Base-by-base conservation (phyloP, 1,284 basidiomycete species). In the Tilletia horrida region DNA sequence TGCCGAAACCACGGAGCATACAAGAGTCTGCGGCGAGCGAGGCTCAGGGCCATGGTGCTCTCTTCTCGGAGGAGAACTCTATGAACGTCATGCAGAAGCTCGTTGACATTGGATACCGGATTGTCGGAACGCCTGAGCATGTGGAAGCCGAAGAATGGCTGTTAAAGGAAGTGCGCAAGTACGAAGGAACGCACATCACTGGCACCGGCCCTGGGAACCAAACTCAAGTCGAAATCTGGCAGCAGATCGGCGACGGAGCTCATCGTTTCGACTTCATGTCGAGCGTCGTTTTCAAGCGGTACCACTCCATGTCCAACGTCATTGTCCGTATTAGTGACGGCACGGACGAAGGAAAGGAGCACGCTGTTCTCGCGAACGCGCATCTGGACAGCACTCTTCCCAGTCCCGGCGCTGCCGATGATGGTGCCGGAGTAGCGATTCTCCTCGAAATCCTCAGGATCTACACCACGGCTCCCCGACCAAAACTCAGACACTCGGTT, bases 101-200 rank as follows among this genome's bases (percentile, higher is more conserved):
- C 44, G 69, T 80, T 74, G 92, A 93, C 79, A 91, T 95, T 68
- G 94, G 94, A 3, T 97, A 89, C 83, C 87, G 95, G 50, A 95
- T 91, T 0, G 91, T 96, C 18, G 95, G 95, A 0, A 95, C 93
- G 0, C 85, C 86, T 48, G 91, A 97, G 81, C 93, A 97, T 83
- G 88, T 91, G 0, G 83, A 88, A 31, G 93, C 90, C 4, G 93
- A 97, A 76, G 84, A 86, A 47, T 97, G 93, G 88, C 88, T 96
- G 84, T 79, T 89, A 23, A 82, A 85, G 55, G 86, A 90, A 75
- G 89, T 90, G 78, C 77, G 27, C 83, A 85, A 45, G 83, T 84
- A 9, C 84, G 84, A 43, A 84, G 89, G 69, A 14, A 69, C 57
- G 64, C 78, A 81, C 69, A 9, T n/a, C 14, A 62, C 43, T 3